Conservation (phyloP, 106 monocot species). For the Vanilla planifolia region DNA sequence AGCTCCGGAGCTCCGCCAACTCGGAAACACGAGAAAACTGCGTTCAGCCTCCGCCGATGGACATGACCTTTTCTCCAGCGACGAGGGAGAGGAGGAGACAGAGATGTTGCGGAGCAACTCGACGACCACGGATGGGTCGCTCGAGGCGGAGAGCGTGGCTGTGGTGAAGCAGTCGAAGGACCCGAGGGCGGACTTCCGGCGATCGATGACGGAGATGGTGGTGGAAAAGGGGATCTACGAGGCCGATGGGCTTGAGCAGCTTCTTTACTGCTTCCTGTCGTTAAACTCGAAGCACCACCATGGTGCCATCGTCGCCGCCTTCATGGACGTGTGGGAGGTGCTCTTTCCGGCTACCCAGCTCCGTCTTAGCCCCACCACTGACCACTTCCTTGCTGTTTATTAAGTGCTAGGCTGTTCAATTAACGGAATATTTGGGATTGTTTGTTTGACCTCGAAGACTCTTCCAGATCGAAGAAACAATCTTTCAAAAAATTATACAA, state of each 20-base stretch:
- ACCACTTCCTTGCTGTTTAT: too few relatives aligned
- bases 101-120: slow-evolving; percentile 10
- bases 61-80: not conserved
- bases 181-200: slow-evolving; percentile 68
- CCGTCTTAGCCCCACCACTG: not conserved
- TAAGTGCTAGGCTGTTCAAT: too few relatives aligned
- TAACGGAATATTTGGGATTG: too few relatives aligned
- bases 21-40: not conserved
- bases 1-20: not conserved
- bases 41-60: slow-evolving; percentile 6
- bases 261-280: slow-evolving; percentile 68
- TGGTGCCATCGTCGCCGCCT: slow-evolving; percentile 48
- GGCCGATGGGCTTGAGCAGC: slow-evolving; percentile 46
- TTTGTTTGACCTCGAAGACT: too few relatives aligned
- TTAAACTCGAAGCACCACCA: slow-evolving; percentile 65
- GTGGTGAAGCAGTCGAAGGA: slow-evolving; percentile 75
- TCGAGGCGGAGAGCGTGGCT: slow-evolving; percentile 53
- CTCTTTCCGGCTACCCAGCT: slow-evolving; percentile 24
- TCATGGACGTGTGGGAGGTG: slow-evolving; percentile 54
- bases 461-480: too few relatives aligned
- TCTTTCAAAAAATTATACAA: too few relatives aligned
- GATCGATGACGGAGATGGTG: slow-evolving; percentile 91
- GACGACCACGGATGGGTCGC: slow-evolving; percentile 2
- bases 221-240: slow-evolving; percentile 75
- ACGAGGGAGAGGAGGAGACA: slow-evolving; percentile 13